Evolutionary conservation across 441 rosid genomes (phyloP).

Genomic region (Melastoma candidum): DNA sequence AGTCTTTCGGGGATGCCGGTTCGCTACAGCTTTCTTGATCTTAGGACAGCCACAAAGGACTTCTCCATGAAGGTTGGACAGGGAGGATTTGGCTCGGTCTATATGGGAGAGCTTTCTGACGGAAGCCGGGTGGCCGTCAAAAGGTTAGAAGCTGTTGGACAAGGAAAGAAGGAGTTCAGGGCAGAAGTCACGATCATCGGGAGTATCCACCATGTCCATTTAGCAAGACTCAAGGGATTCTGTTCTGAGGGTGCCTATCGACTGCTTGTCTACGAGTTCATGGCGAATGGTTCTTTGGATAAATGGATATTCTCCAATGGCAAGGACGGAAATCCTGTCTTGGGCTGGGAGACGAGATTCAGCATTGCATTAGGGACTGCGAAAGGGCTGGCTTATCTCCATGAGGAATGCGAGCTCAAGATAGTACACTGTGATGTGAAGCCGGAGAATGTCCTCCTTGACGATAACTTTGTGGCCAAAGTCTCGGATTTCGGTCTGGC

Average conservation of each 20-base stretch:
- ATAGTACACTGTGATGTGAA: slow-evolving; percentile 35
- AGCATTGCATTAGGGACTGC: slow-evolving; percentile 29
- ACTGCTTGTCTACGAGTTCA: slow-evolving; percentile 35
- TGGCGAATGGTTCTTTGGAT: slow-evolving; percentile 33
- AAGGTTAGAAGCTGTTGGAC: slow-evolving; percentile 29
- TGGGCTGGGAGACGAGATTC: slow-evolving; percentile 31
- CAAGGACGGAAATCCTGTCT: slow-evolving; percentile 7
- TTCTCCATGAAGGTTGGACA: slow-evolving; percentile 28
- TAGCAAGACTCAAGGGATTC: slow-evolving; percentile 34
- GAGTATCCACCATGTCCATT: slow-evolving; percentile 29
- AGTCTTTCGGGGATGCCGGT: slow-evolving; percentile 20
- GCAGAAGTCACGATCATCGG: slow-evolving; percentile 34
- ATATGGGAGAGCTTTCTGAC: slow-evolving; percentile 24
- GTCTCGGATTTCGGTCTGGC: slow-evolving; percentile 41
- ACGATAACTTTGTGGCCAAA: slow-evolving; percentile 28
- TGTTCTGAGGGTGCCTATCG: slow-evolving; percentile 25
- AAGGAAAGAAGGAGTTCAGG: slow-evolving; percentile 30
- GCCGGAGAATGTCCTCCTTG: slow-evolving; percentile 34
- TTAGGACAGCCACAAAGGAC: slow-evolving; percentile 19
- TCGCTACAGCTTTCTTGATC: slow-evolving; percentile 23
- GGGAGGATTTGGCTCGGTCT: slow-evolving; percentile 44
- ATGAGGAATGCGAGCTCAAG: slow-evolving; percentile 33
- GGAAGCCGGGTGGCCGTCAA: slow-evolving; percentile 31
- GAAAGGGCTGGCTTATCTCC: slow-evolving; percentile 38
- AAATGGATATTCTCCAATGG: slow-evolving; percentile 30